These are phyloP conservation scores for Boletus sensibilis DNA, from an alignment of 768 basidiomycete species.

Conservation along the genomic window DNA sequence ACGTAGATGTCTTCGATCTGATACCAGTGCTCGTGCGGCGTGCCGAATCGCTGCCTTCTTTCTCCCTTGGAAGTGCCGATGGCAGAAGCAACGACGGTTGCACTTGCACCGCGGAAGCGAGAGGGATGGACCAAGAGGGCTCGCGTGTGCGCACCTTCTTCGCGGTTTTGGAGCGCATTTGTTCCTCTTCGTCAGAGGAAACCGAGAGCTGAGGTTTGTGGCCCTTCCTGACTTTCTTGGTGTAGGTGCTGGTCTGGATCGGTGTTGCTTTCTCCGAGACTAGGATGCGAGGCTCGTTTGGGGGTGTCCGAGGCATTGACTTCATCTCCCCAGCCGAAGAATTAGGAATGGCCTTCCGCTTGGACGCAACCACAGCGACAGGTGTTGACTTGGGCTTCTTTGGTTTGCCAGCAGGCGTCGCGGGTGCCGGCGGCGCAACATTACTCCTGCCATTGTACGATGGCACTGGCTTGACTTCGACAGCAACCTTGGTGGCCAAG, in stretches of 20 bases:
- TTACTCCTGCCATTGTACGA: conserved; percentile 42
- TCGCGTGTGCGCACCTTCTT: conserved; percentile 57
- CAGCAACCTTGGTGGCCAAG: conserved; percentile 19
- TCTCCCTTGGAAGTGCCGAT: conserved; percentile 12
- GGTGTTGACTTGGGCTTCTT: conserved; percentile 15
- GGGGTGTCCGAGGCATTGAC: conserved; percentile 25
- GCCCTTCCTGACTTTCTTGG: conserved; percentile 33
- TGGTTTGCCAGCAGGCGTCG: conserved; percentile 14
- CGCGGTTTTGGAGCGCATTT: conserved; percentile 51
- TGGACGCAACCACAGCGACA: neutral
- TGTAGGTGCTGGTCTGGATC: conserved; percentile 6
- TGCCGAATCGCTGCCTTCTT: conserved; percentile 12
- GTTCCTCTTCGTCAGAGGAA: conserved; percentile 79
- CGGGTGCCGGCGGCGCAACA: neutral
- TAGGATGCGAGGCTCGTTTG: conserved; percentile 13
- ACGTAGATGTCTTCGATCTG: conserved; percentile 25
- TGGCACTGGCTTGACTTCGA: conserved; percentile 47
- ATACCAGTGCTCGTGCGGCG: conserved; percentile 20
- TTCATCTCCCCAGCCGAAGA: conserved; percentile 5
- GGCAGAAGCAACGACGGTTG: conserved; percentile 26
- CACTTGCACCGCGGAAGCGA: conserved; percentile 21
- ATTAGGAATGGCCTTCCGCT: conserved; percentile 5
- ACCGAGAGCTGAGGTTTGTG: conserved; percentile 44
- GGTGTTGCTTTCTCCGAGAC: conserved; percentile 22
- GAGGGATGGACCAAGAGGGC: conserved; percentile 32